These are phyloP conservation scores for Diaporthe batatas DNA, from an alignment of 2,329 filamentous ascomycete species.

Conservation along the genomic window DNA sequence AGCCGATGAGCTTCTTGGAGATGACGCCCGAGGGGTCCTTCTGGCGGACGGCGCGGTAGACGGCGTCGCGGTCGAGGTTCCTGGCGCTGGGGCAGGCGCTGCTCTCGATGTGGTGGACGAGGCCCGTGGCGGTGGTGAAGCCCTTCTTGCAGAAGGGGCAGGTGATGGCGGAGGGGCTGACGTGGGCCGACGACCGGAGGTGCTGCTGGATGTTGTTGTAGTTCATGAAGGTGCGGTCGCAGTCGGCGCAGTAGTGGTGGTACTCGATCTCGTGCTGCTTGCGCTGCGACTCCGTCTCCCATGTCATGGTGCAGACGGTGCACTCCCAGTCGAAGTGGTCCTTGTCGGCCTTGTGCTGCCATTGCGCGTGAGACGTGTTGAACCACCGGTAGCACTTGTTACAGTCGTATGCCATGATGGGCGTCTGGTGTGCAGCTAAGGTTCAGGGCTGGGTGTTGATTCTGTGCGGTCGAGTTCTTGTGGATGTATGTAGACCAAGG, in stretches of 20 bases:
- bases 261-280: conserved; percentile 28
- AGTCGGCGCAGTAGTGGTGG: conserved; percentile 38
- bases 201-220: conserved; percentile 60
- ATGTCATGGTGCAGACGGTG: conserved; percentile 14
- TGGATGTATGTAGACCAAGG: no score
- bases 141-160: conserved; percentile 68
- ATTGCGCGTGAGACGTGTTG: not conserved
- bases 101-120: conserved; percentile 68
- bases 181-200: conserved; percentile 65
- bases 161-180: conserved; percentile 52
- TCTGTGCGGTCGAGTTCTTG: not conserved
- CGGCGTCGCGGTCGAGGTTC: conserved; percentile 59
- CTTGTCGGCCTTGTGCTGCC: conserved; percentile 32
- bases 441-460: not conserved
- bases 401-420: conserved; percentile 34
- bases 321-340: conserved; percentile 37
- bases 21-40: conserved; percentile 63
- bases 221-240: conserved; percentile 26
- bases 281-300: not conserved
- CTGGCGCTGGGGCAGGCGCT: conserved; percentile 63
- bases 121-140: conserved; percentile 65
- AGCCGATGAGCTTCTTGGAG: conserved; percentile 64
- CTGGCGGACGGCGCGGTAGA: conserved; percentile 60
- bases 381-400: conserved; percentile 8
- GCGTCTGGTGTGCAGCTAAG: not conserved